These are phyloP conservation scores for Lycium barbarum DNA, from an alignment of 257 asterid genomes.

Conservation along the genomic window DNA sequence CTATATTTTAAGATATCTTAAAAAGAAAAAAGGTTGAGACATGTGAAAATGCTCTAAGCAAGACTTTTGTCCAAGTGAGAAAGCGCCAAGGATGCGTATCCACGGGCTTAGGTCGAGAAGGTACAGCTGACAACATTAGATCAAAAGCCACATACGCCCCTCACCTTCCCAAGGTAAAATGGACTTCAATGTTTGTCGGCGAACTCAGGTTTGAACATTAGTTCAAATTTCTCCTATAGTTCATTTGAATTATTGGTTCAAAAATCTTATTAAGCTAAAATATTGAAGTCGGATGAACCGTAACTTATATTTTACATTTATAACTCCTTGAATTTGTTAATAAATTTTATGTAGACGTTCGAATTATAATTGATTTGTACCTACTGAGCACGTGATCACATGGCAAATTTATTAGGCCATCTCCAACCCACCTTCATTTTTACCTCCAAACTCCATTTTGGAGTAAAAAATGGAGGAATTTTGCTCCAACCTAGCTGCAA, in stretches of 20 bases:
- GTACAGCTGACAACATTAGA: conserved; percentile 26
- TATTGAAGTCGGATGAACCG: neutral
- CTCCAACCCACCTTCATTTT: too few species aligned
- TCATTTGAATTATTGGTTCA: neutral
- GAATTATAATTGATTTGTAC: too few species aligned
- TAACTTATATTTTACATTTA: too few species aligned
- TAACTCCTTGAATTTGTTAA: too few species aligned
- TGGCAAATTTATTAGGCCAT: too few species aligned
- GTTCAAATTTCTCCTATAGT: neutral
- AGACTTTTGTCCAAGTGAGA: neutral
- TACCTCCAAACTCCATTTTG: too few species aligned
- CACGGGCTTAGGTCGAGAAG: conserved; percentile 22
- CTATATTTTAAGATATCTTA: neutral
- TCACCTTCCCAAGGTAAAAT: neutral
- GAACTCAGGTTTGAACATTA: neutral
- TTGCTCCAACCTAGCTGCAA: too few species aligned
- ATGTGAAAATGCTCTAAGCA: conserved; percentile 14
- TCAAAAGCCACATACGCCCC: conserved; percentile 31
- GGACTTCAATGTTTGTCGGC: neutral
- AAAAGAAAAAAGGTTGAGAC: conserved; percentile 1
- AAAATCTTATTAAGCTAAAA: neutral
- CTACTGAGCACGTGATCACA: too few species aligned
- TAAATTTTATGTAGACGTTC: too few species aligned
- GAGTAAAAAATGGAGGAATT: too few species aligned
- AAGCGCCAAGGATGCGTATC: conserved; percentile 24